Evolutionary conservation across 2,329 filamentous ascomycete species (phyloP), one percentile per base, ranked within the genome.

Genomic region (Xylariaceae sp.): DNA sequence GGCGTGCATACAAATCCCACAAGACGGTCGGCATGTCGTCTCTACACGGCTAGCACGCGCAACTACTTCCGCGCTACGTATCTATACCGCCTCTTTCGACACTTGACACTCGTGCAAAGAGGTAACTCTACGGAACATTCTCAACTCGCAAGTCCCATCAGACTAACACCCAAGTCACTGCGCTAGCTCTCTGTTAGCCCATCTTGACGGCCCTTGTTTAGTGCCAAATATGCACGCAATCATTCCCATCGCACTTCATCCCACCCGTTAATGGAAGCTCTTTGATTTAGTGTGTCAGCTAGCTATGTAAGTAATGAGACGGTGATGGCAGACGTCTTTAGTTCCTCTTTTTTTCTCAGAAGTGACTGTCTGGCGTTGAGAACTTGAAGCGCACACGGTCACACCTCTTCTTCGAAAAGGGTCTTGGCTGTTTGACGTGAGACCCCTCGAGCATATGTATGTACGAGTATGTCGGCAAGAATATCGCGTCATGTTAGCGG

Each of bases 181-280:
- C 37, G 11, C 37, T 42, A 42, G 37, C 37, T 10, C 37, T 30
- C 5, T 4, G 9, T 42, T 42, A 42, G 37, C 37, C 37, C 37
- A 30, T 42, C 37, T 42, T 42, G 37, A 42, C 37, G 37, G 37
- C 37, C 37, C 37, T 42, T 42, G 8, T 42, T 30, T 30, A 30
- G 23, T 30, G 23, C 23, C 23, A 53, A 56, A 61, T 57, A 63
- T 63, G 59, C 61, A 63, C 59, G 59, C 59, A 61, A 63, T 63
- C 51, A 58, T 53, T 55, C 61, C 39, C 23, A 13, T 30, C 48
- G 48, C 53, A 52, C 51, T 55, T n/a, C 53, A 34, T 55, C 49
- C 23, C 51, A 51, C 49, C 55, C 47, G 34, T 60, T 61, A 61
- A 56, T 13, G 58, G 61, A 62, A 62, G 52, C 60, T 62, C 57